Base-by-base conservation (phyloP, 768 basidiomycete species). In the Clavaria fumosa region DNA sequence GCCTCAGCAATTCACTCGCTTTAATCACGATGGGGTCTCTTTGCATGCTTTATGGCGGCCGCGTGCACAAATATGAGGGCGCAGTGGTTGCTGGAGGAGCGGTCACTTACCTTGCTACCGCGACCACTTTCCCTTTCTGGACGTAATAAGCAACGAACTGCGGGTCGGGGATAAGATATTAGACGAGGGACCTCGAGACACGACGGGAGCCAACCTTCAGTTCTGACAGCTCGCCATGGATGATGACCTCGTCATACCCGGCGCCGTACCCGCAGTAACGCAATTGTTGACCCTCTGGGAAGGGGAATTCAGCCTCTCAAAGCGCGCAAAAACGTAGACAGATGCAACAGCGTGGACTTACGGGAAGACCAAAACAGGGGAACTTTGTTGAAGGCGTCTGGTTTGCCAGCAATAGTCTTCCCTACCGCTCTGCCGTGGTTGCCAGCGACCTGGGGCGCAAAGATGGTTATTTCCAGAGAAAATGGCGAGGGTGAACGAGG, bases 311-410 rank as follows among this genome's bases (percentile, higher is more conserved):
- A 35, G n/a, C n/a, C n/a, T n/a, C n/a, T n/a, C n/a, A n/a, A n/a
- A n/a, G n/a, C n/a, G n/a, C n/a, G n/a, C n/a, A n/a, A n/a, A n/a
- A n/a, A n/a, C n/a, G 19, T n/a, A 20, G 38, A 30, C 5, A 27
- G 21, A 23, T n/a, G n/a, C 15, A 36, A 21, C 12, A 19, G 20
- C 11, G 15, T 23, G 3, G 6, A 69, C 79, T 39, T 50, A 82
- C 80, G 80, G 15, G 84, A 81, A 51, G 82, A 85, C 89, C 89
- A 91, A 61, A 91, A 91, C 24, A 88, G 59, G 0, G 86, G 85
- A 7, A 83, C 60, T 58, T 88, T 89, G 33, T 64, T 64, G 55
- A 79, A 88, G n/a, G 77, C 71, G 43, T 74, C 69, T 22, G 61
- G 62, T 40, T 57, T 65, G 34, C 64, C 76, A 37, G 78, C 66